Conservation (phyloP, 371 early-diverging fungal species). For the Basidiobolus heterosporus region DNA sequence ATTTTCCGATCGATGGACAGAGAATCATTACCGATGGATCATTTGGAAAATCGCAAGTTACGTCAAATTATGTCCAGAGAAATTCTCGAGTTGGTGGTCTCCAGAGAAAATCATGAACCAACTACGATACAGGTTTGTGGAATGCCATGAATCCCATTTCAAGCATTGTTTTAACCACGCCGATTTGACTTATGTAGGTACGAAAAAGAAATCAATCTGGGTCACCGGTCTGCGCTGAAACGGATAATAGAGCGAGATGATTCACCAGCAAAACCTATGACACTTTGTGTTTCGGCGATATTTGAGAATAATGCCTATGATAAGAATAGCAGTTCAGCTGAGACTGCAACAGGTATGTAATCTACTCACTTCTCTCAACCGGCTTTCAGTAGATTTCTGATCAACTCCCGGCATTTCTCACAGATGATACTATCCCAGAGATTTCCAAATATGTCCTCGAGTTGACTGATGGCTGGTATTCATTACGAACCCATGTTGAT, state of each 20-base stretch:
- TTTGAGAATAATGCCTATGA: constrained; percentile 1
- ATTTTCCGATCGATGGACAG: constrained; percentile 33
- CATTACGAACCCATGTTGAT: constrained; percentile 37
- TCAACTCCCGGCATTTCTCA: not conserved
- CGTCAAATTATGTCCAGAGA: constrained; percentile 34
- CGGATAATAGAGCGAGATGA: constrained; percentile 54
- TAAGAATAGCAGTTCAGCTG: not conserved
- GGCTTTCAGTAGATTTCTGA: not conserved
- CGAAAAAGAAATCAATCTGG: constrained; percentile 48
- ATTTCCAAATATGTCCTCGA: constrained; percentile 13
- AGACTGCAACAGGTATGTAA: no score
- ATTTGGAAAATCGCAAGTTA: constrained; percentile 55
- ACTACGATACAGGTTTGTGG: constrained; percentile 29
- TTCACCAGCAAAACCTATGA: constrained; percentile 33
- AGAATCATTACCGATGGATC: constrained; percentile 52
- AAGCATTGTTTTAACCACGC: not conserved
- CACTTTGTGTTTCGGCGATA: constrained; percentile 44
- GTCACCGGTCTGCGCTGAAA: constrained; percentile 45
- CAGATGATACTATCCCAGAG: not conserved
- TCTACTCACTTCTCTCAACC: no score
- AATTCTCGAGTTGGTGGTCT: constrained; percentile 22
- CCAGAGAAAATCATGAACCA: constrained; percentile 29
- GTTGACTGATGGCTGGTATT: constrained; percentile 72
- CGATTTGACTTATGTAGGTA: constrained; percentile 22
- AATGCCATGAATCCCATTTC: not conserved